These are phyloP conservation scores for Clavispora fructus DNA, from an alignment of 805 yeast species.

Conservation along the genomic window DNA sequence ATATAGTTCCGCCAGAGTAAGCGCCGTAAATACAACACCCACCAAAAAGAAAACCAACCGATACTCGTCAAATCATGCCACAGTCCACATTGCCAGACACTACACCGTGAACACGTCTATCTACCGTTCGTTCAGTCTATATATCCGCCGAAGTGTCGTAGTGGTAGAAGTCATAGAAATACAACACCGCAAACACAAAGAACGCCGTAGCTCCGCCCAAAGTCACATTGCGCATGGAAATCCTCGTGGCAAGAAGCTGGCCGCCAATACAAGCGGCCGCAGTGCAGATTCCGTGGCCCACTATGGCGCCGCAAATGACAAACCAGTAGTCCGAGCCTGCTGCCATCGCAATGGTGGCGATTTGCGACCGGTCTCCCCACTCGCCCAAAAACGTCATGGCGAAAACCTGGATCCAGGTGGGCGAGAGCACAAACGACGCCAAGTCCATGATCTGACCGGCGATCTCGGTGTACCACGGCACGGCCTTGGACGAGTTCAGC, in stretches of 20 bases:
- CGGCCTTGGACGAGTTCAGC: slow-evolving; percentile 1
- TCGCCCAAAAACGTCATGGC: slow-evolving; percentile 95
- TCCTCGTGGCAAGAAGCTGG: slow-evolving; percentile 78
- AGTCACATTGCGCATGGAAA: slow-evolving; percentile 88
- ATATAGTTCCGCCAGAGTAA: too few species aligned
- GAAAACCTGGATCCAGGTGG: slow-evolving; percentile 90
- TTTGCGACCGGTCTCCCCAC: slow-evolving; percentile 98
- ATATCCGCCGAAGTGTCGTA: slow-evolving; percentile 12
- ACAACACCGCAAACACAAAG: slow-evolving; percentile 73
- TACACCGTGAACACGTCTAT: too few species aligned
- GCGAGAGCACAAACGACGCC: slow-evolving; percentile 66
- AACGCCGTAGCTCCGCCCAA: slow-evolving; percentile 88
- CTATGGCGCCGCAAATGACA: slow-evolving; percentile 81
- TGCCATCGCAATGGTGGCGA: slow-evolving; percentile 97
- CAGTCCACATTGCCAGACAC: too few species aligned
- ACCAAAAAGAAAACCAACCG: too few species aligned
- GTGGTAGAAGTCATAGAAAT: slow-evolving; percentile 61
- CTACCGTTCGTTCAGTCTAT: background rate
- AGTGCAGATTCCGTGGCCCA: slow-evolving; percentile 88
- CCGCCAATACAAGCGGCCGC: slow-evolving; percentile 93
- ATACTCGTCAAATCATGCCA: too few species aligned
- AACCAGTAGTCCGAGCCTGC: slow-evolving; percentile 91
- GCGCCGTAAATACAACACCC: too few species aligned
- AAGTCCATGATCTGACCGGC: slow-evolving; percentile 47
- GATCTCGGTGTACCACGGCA: slow-evolving; percentile 21